Evolutionary conservation across 192 early-diverging fungal genomes (phyloP).

Genomic region (Coemansia sp.): DNA sequence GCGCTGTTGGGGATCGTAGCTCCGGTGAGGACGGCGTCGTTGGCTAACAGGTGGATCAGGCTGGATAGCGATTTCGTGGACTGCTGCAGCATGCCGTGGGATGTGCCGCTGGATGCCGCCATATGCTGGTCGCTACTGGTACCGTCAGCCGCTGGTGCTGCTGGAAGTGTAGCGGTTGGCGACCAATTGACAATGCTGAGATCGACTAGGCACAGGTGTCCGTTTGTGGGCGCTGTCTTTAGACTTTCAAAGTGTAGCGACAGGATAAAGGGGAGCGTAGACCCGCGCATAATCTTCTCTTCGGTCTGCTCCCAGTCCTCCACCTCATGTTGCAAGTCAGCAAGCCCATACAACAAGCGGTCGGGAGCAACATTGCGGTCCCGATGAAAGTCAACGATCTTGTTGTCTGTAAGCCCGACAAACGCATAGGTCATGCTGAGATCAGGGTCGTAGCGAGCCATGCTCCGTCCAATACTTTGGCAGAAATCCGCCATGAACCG

Average conservation of each 20-base stretch:
- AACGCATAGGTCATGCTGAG: constrained; percentile 54
- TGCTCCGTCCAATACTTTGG: constrained; percentile 28
- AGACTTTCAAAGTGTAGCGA: constrained; percentile 53
- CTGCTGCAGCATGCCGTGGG: constrained; percentile 25
- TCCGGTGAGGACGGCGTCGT: constrained; percentile 40
- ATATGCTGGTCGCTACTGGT: background rate
- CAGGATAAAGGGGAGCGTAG: constrained; percentile 48
- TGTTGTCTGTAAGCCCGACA: constrained; percentile 46
- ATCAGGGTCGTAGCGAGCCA: constrained; percentile 43
- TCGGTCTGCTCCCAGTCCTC: constrained; percentile 49
- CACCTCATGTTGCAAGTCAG: constrained; percentile 47
- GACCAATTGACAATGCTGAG: constrained; percentile 41
- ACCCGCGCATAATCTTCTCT: constrained; percentile 38
- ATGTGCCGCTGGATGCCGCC: background rate
- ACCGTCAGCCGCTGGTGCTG: background rate
- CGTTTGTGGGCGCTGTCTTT: constrained; percentile 35
- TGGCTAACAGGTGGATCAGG: constrained; percentile 40
- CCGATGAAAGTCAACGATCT: constrained; percentile 43
- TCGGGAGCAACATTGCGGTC: constrained; percentile 33
- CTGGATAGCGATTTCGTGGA: constrained; percentile 29
- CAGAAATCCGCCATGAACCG: constrained; percentile 34
- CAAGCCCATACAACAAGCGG: constrained; percentile 27
- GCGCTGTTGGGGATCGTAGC: constrained; percentile 31
- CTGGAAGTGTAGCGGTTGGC: constrained; percentile 1
- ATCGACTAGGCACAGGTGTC: constrained; percentile 46